Base-by-base conservation (phyloP, 129 eudicot genomes). In the Deinandra increscens region DNA sequence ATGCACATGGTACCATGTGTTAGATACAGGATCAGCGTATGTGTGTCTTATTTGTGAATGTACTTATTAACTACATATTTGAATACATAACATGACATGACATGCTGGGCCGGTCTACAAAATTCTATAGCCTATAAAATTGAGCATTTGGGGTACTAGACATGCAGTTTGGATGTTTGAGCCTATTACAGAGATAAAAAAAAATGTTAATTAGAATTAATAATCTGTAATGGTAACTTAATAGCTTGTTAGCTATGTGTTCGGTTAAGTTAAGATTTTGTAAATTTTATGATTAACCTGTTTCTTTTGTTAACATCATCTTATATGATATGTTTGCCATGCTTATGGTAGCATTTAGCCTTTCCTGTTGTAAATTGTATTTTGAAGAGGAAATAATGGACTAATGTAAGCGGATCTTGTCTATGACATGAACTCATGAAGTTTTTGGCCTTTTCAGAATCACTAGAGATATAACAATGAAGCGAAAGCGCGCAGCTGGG, bases 401-500 rank as follows among this genome's bases (percentile, higher is more conserved):
- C 55, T 39, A 29, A 63, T 36, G 19, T 66, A 10, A 29, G 66
- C 18, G 18, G 60, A 64, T 70, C n/a, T 54, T 53, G 39, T 54
- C 10, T 72, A 33, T 66, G 36, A 42, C 5, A n/a, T 14, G 44
- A 60, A n/a, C 38, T 56, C 18, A 39, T 44, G 56, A 23, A 3
- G 10, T 3, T 36, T 45, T 78, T 37, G 67, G 68, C 43, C 6
- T 41, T 4, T 26, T 67, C 29, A 17, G 37, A 41, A 37, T 67
- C 29, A 33, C 68, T 17, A 70, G 84, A 17, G 46, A 45, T 50
- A 64, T 53, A 60, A 49, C 22, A 84, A 80, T 87, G 94, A 87
- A 87, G 75, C 95, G 90, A 67, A 82, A 62, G 58, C 90, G 95
- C 77, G 82, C 84, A 42, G 50, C 45, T 64, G 76, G 60, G 70